Evolutionary conservation across 1,284 basidiomycete species (phyloP), one percentile per base, ranked within the genome.

Genomic region (Naganishia sp.): DNA sequence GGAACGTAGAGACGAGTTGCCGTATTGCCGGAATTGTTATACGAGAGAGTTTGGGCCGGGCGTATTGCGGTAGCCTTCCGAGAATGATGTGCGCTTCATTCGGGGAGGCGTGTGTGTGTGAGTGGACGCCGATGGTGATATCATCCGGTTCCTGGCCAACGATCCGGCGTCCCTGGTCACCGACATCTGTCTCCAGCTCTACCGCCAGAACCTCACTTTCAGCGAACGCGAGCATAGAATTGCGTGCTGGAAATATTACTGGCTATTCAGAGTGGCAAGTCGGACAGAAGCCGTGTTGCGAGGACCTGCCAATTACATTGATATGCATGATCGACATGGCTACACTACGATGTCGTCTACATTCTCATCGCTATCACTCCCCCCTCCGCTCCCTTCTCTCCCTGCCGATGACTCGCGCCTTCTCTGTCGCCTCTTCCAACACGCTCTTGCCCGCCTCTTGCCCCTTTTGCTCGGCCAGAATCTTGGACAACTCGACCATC

Each of bases 311-410:
- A 1, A 1, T 28, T 39, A 39, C 35, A 39, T 6, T 39, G 35
- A 39, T 39, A 39, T 39, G 35, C 35, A 39, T 39, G 2, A 39
- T 39, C 13, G 35, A 39, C 35, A 39, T 13, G 10, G 45, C 45
- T n/a, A 18, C 15, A 9, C 18, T 18, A 47, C 18, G 17, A n/a
- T 47, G 45, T n/a, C 23, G 45, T 47, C 45, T 47, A 23, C 45
- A 23, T 15, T 15, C 17, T 39, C 35, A 0, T 10, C 35, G 35
- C 6, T 28, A 15, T 23, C 23, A 23, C 46, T 49, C 57, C 3
- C 45, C 45, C 83, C 72, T 87, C 88, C 23, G 88, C 89, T 47
- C 92, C 81, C 25, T 85, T 85, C 39, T 56, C 32, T 77, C 83
- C 68, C 18, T 76, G 67, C 61, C 74, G 64, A 0, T 86, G 87